A percentile compares a stretch with the other conserved stretches of the same genome.
These are phyloP conservation scores for Pneumocystis sp. DNA, from an alignment of 1,139 yeast species.

Conservation along the genomic window DNA sequence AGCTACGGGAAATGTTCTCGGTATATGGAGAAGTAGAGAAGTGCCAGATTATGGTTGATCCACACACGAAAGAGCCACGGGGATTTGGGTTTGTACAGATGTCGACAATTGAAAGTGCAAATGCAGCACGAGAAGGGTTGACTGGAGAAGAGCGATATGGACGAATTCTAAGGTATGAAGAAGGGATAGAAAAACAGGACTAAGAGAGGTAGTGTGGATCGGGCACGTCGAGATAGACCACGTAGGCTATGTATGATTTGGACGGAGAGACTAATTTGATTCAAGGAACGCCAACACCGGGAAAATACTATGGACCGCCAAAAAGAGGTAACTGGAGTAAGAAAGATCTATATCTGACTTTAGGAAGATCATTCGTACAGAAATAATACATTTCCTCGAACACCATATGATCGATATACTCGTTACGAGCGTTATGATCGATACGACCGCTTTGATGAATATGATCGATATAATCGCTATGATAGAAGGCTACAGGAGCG, in stretches of 20 bases:
- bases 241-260: slow-evolving; percentile 13
- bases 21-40: slow-evolving; percentile 25
- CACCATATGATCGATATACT: slow-evolving; percentile 10
- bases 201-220: slow-evolving; percentile 18
- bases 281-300: slow-evolving; percentile 28
- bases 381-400: not conserved
- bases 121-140: slow-evolving; percentile 23
- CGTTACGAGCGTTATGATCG: slow-evolving; percentile 13
- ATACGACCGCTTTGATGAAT: slow-evolving; percentile 14
- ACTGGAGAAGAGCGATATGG: slow-evolving; percentile 24
- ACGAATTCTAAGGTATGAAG: slow-evolving; percentile 18
- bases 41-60: slow-evolving; percentile 27
- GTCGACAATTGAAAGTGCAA: slow-evolving; percentile 23
- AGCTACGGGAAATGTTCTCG: slow-evolving; percentile 23
- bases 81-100: slow-evolving; percentile 29
- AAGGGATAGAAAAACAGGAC: not conserved
- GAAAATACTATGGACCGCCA: slow-evolving; percentile 29
- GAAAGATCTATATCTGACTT: not conserved
- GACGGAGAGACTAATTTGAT: not conserved
- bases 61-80: slow-evolving; percentile 27
- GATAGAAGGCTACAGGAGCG: not conserved
- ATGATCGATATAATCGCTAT: slow-evolving; percentile 9
- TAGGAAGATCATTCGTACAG: not conserved
- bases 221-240: slow-evolving; percentile 27
- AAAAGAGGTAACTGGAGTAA: slow-evolving; percentile 14